Evolutionary conservation across 2,329 filamentous ascomycete species (phyloP).

Genomic region (Ceratocystis alfenasii): DNA sequence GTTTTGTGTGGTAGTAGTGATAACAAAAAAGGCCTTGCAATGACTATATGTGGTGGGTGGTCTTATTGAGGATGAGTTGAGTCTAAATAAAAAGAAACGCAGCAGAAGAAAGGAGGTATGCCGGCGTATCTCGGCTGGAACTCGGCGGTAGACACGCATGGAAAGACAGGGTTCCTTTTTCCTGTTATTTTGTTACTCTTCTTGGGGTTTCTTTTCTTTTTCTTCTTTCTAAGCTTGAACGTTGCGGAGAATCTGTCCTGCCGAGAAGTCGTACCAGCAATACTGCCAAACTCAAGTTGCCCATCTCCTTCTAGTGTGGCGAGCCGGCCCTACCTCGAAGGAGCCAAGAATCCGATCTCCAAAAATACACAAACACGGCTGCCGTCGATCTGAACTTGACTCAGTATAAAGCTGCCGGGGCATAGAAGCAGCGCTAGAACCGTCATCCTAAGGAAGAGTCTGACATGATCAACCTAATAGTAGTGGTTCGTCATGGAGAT

Average conservation of each 20-base stretch:
- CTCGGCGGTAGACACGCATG: neutral
- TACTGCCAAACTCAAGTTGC: too few species aligned
- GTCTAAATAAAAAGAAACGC: neutral
- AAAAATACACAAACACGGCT: neutral
- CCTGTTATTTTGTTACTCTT: neutral
- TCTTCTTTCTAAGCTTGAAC: neutral
- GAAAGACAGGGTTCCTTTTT: neutral
- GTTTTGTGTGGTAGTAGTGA: neutral
- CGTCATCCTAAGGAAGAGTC: too few species aligned
- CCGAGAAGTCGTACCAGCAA: too few species aligned
- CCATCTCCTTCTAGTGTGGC: too few species aligned
- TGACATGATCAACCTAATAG: too few species aligned
- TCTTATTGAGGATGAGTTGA: neutral
- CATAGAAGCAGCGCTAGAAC: constrained; percentile 6
- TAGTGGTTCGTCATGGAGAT: too few species aligned
- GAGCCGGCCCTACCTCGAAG: neutral
- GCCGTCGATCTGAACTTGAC: neutral
- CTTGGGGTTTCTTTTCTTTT: neutral
- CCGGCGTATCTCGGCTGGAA: constrained; percentile 3
- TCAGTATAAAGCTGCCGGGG: neutral
- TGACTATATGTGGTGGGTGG: neutral
- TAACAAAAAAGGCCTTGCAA: neutral
- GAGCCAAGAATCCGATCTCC: neutral
- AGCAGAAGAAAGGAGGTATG: neutral
- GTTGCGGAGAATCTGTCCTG: too few species aligned